These are phyloP conservation scores for Fonsecaea pedrosoi DNA, from an alignment of 2,329 filamentous ascomycete genomes.

Conservation along the genomic window DNA sequence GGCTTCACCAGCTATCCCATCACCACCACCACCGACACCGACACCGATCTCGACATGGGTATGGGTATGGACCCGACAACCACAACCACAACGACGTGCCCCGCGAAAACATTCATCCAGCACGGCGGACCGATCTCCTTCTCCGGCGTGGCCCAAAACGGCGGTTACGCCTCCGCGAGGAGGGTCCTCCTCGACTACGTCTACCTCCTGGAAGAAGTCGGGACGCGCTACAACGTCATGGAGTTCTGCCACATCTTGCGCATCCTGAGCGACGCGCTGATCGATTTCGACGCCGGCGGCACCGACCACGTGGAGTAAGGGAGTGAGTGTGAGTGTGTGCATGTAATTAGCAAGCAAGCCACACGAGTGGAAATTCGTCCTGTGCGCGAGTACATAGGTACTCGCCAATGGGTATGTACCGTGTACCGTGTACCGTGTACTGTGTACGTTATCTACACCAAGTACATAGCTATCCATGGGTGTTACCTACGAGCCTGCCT, in stretches of 20 bases:
- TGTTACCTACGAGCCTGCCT: no score
- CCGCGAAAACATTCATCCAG: slow-evolving; percentile 51
- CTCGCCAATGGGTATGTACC: no score
- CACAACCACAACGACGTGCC: neutral
- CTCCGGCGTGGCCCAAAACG: slow-evolving; percentile 55
- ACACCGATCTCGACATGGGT: neutral
- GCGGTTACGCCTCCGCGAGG: slow-evolving; percentile 59
- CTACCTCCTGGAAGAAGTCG: slow-evolving; percentile 59
- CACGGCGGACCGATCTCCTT: slow-evolving; percentile 57
- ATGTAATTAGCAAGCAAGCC: no score
- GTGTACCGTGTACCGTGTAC: no score
- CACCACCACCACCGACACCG: neutral
- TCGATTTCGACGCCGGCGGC: slow-evolving; percentile 18
- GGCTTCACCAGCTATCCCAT: slow-evolving; percentile 45
- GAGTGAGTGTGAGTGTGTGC: no score
- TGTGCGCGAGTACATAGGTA: no score
- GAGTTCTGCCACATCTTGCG: slow-evolving; percentile 59
- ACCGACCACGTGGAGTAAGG: neutral
- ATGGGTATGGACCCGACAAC: slow-evolving; percentile 38
- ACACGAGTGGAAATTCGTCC: no score
- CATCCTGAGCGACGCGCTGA: slow-evolving; percentile 57
- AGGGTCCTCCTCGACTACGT: slow-evolving; percentile 60
- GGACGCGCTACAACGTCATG: slow-evolving; percentile 56
- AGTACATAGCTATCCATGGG: no score
- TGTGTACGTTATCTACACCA: no score